Evolutionary conservation across 2,329 filamentous ascomycete genomes (phyloP).

Genomic region (Arachnomyces sp.): DNA sequence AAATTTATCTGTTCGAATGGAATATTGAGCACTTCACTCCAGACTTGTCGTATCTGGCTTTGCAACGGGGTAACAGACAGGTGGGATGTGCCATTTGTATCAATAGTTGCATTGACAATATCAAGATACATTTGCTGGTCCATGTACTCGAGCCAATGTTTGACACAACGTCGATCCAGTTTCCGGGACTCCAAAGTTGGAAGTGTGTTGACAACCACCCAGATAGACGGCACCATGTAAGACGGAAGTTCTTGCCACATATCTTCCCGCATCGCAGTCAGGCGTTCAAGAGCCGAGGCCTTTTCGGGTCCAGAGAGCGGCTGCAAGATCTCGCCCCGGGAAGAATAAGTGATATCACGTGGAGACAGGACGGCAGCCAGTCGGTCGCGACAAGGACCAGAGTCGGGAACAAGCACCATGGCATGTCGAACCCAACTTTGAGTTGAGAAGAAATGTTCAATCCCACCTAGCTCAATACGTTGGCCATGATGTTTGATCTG

Average conservation of each 20-base stretch:
- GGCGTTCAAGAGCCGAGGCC: constrained; percentile 4
- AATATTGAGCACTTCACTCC: constrained; percentile 17
- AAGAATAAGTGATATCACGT: background rate
- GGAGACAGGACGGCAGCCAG: constrained; percentile 8
- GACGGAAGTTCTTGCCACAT: constrained; percentile 14
- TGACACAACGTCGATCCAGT: constrained; percentile 16
- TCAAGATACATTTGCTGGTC: background rate
- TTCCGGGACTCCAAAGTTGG: constrained; percentile 19
- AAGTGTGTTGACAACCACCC: constrained; percentile 14
- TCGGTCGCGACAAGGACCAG: constrained; percentile 20
- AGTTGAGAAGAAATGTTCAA: constrained; percentile 17
- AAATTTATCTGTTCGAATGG: constrained; percentile 13
- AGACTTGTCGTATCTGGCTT: constrained; percentile 13
- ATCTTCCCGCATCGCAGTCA: constrained; percentile 8
- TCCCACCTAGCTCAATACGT: constrained; percentile 21
- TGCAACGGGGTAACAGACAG: constrained; percentile 16
- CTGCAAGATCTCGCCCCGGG: background rate
- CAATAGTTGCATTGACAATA: no score
- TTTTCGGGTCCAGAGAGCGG: constrained; percentile 7
- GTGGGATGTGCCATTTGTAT: no score
- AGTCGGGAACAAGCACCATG: constrained; percentile 22
- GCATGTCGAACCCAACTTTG: constrained; percentile 6
- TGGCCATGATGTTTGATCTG: constrained; percentile 23
- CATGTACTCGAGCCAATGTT: constrained; percentile 11
- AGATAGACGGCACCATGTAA: constrained; percentile 20